Percentiles rank a stretch among this genome's conserved stretches.
phyloP scores from a whole-genome alignment of 139 green algal genomes.

The Microglena sp. region DNA sequence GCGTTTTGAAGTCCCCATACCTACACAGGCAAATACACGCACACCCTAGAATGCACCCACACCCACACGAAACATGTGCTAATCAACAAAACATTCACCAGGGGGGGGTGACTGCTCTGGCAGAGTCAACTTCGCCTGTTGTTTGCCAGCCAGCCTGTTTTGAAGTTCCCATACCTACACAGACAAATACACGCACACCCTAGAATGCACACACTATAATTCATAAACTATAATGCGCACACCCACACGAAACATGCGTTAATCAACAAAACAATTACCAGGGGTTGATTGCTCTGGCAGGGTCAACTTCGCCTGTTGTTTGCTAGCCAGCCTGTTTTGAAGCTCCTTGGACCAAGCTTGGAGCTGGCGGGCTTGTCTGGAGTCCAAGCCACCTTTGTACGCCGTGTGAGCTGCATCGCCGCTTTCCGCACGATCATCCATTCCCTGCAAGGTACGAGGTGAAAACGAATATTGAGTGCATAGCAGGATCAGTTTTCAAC shows the following conservation, averaged over 20 bases:
- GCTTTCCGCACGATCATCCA: slow-evolving; percentile 70
- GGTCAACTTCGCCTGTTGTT: slow-evolving; percentile 12
- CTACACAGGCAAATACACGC: no score
- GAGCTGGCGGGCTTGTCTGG: slow-evolving; percentile 37
- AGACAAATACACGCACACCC: slow-evolving; percentile 1
- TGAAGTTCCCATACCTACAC: no score
- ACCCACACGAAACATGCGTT: background rate
- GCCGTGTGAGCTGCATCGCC: slow-evolving; percentile 70
- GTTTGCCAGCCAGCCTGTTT: background rate
- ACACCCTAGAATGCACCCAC: no score
- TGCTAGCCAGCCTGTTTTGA: slow-evolving; percentile 15
- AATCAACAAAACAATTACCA: background rate
- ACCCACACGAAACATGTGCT: no score
- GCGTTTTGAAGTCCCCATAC: background rate
- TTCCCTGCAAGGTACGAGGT: no score
- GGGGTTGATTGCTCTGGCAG: background rate
- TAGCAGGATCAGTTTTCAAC: no score
- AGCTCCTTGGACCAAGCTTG: slow-evolving; percentile 41
- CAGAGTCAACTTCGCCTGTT: background rate
- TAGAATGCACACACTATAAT: background rate
- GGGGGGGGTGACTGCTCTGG: no score
- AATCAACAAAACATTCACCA: no score
- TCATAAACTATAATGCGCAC: background rate
- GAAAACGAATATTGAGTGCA: no score
- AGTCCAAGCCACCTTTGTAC: slow-evolving; percentile 83